phyloP scores from a whole-genome alignment of 805 yeast genomes.

The Sugiyamaella lignohabitans region DNA sequence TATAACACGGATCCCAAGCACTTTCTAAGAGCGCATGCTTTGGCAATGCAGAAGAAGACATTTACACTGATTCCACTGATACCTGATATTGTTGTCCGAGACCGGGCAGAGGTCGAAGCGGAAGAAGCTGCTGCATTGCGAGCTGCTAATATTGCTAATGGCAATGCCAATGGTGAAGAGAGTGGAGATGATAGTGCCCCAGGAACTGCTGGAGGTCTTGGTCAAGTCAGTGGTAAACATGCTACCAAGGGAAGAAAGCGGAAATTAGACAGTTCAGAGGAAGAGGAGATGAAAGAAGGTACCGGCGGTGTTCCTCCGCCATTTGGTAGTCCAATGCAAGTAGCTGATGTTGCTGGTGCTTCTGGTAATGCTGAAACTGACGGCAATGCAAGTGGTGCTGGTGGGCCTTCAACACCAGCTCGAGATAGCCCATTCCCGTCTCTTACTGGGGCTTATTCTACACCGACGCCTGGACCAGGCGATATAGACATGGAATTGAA shows the following conservation, averaged over 20 bases:
- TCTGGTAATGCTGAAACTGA: background rate
- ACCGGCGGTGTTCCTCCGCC: constrained; percentile 1
- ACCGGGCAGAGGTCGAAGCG: constrained; percentile 35
- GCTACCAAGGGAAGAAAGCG: constrained; percentile 24
- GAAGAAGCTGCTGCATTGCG: constrained; percentile 26
- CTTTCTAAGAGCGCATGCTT: constrained; percentile 82
- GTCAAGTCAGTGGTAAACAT: constrained; percentile 18
- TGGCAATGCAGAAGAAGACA: constrained; percentile 93
- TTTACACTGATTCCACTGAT: constrained; percentile 68
- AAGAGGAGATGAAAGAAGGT: background rate
- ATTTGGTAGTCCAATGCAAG: constrained; percentile 1
- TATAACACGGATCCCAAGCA: constrained; percentile 95
- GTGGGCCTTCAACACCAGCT: constrained; percentile 1
- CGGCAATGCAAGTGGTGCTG: too few relatives aligned
- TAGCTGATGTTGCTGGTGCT: background rate
- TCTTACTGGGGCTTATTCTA: background rate
- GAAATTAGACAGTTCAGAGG: constrained; percentile 17
- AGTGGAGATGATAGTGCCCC: constrained; percentile 14
- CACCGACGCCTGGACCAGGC: constrained; percentile 12
- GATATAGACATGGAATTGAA: constrained; percentile 15
- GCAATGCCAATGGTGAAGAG: background rate
- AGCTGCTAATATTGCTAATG: constrained; percentile 2
- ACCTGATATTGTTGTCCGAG: constrained; percentile 79
- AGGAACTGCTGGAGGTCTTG: constrained; percentile 31
- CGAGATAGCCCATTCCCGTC: background rate